Percentiles rank a stretch among this genome's conserved stretches.
phyloP scores from a whole-genome alignment of 768 basidiomycete species.

The Kwoniella sp. region DNA sequence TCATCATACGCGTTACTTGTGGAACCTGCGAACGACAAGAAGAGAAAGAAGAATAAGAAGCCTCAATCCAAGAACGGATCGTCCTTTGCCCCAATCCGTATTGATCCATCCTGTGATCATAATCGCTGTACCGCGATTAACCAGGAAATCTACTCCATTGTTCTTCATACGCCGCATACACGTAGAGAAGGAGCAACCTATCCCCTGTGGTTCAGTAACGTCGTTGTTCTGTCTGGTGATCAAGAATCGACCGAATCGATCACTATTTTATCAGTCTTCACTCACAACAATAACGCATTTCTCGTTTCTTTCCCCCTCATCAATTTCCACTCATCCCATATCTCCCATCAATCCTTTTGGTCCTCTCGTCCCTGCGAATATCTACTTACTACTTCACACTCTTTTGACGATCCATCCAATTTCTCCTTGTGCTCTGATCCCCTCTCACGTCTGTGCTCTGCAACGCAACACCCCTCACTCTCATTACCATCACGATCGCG shows the following conservation, averaged over 20 bases:
- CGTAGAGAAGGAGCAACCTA: neutral
- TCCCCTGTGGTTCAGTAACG: neutral
- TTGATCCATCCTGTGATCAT: neutral
- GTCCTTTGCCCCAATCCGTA: neutral
- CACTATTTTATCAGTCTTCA: neutral
- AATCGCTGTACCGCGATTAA: neutral
- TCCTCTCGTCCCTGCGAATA: neutral
- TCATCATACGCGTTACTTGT: neutral
- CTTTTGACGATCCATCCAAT: neutral
- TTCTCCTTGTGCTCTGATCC: neutral
- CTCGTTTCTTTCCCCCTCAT: neutral
- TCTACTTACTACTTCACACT: slow-evolving; percentile 1
- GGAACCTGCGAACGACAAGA: neutral
- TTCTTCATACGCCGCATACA: neutral
- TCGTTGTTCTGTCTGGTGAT: neutral
- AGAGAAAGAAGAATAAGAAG: neutral
- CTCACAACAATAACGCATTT: neutral
- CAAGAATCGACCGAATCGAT: too few species aligned
- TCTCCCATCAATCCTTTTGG: slow-evolving; percentile 1
- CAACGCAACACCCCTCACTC: neutral
- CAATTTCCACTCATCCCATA: neutral
- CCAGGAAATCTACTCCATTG: neutral
- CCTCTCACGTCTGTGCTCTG: neutral
- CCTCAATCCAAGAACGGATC: neutral
- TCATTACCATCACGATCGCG: neutral